These are phyloP conservation scores for Aureobasidium uvarum DNA, from an alignment of 2,329 filamentous ascomycete genomes.

Conservation along the genomic window DNA sequence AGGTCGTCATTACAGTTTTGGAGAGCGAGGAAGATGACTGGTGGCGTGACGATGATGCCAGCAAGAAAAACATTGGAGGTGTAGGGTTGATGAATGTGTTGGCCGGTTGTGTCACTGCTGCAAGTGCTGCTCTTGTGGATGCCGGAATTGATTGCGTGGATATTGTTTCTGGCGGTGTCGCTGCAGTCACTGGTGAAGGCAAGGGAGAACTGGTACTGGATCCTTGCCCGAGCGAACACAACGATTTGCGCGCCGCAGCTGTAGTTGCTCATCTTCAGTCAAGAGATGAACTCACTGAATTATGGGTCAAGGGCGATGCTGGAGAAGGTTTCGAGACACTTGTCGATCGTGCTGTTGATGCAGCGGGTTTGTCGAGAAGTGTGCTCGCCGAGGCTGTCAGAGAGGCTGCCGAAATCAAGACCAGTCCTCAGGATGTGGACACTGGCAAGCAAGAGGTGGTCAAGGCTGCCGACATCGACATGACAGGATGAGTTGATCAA, in stretches of 20 bases:
- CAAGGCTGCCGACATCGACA: constrained; percentile 31
- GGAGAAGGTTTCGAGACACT: constrained; percentile 52
- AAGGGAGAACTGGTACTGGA: constrained; percentile 65
- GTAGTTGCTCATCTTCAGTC: constrained; percentile 85
- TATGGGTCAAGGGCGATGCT: constrained; percentile 83
- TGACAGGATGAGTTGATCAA: constrained; percentile 35
- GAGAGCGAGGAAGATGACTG: constrained; percentile 84
- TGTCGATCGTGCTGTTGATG: constrained; percentile 63
- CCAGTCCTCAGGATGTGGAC: constrained; percentile 26
- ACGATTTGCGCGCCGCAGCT: constrained; percentile 74
- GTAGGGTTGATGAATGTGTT: constrained; percentile 93
- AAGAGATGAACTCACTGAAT: constrained; percentile 86
- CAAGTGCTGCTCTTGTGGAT: constrained; percentile 87
- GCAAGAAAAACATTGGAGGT: constrained; percentile 45
- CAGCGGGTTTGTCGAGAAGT: constrained; percentile 57
- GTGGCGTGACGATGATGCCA: constrained; percentile 53
- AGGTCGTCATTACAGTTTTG: constrained; percentile 87
- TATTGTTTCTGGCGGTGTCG: constrained; percentile 82
- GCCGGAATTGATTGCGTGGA: constrained; percentile 96
- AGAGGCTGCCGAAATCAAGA: constrained; percentile 51
- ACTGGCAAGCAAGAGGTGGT: constrained; percentile 24
- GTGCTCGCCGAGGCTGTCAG: constrained; percentile 62
- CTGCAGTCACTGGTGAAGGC: constrained; percentile 50
- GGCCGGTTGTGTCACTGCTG: constrained; percentile 87
- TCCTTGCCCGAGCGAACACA: constrained; percentile 77